These are phyloP conservation scores for Paraconiothyrium brasiliense DNA, from an alignment of 2,329 filamentous ascomycete genomes.

Conservation along the genomic window DNA sequence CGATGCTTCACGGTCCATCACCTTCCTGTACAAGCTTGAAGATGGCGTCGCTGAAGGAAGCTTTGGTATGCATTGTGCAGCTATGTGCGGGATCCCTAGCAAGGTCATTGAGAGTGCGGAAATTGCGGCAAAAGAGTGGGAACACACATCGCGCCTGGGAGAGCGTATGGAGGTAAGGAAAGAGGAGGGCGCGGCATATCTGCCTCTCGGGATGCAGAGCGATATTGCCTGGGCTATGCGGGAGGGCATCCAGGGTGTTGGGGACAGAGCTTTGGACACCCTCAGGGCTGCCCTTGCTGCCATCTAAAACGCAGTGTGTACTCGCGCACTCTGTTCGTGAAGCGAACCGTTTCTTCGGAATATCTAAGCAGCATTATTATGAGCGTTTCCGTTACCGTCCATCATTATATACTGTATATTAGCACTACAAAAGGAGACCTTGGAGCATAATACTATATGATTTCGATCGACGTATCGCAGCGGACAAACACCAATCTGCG, in stretches of 20 bases:
- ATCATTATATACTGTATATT: slow-evolving; percentile 7
- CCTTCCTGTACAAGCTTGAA: slow-evolving; percentile 94
- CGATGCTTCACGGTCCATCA: slow-evolving; percentile 83
- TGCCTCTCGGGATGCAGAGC: slow-evolving; percentile 86
- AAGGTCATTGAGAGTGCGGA: slow-evolving; percentile 88
- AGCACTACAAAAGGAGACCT: neutral
- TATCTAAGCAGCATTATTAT: neutral
- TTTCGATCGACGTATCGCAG: neutral
- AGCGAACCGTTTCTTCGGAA: neutral
- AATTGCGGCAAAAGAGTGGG: slow-evolving; percentile 88
- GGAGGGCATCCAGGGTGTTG: slow-evolving; percentile 57
- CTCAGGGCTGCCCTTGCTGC: slow-evolving; percentile 65
- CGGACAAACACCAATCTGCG: too few species aligned
- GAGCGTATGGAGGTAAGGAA: slow-evolving; percentile 82
- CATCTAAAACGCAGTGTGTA: slow-evolving; percentile 48
- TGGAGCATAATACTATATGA: neutral
- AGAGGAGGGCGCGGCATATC: slow-evolving; percentile 76
- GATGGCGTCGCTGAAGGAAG: slow-evolving; percentile 93
- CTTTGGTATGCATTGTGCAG: slow-evolving; percentile 98
- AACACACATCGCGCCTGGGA: slow-evolving; percentile 90
- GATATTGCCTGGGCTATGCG: slow-evolving; percentile 83
- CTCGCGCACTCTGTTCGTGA: neutral
- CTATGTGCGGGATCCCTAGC: slow-evolving; percentile 92
- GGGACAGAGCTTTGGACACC: slow-evolving; percentile 64
- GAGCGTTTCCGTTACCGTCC: neutral